A percentile compares a stretch with the other conserved stretches of the same genome.
Evolutionary conservation across 371 early-diverging fungal species (phyloP).

Genomic region (Mucor indicus): DNA sequence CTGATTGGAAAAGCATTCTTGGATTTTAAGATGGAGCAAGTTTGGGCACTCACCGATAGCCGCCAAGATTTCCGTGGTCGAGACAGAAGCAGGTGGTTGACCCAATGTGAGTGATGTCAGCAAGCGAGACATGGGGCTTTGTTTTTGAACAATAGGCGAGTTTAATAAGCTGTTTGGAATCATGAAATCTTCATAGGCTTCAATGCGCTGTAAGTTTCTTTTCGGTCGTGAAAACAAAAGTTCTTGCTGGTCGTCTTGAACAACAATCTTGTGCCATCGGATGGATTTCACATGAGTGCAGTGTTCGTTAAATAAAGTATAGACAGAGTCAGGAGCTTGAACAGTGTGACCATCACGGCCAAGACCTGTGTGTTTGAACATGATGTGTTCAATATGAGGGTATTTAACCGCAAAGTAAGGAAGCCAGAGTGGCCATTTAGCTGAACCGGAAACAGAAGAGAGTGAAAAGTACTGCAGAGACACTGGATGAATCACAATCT

Average conservation of each 20-base stretch:
- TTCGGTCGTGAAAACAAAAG: constrained; percentile 3
- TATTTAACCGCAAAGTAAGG: constrained; percentile 20
- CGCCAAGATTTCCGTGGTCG: constrained; percentile 2
- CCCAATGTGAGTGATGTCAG: constrained; percentile 15
- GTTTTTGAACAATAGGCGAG: constrained; percentile 5
- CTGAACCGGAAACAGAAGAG: constrained; percentile 10
- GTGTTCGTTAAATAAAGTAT: background rate
- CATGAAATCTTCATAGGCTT: constrained; percentile 14
- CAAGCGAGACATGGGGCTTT: background rate
- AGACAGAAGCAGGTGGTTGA: constrained; percentile 7
- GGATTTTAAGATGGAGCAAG: constrained; percentile 8
- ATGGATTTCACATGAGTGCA: constrained; percentile 9
- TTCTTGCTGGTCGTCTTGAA: constrained; percentile 9
- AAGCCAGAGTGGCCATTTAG: constrained; percentile 18
- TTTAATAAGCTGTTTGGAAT: background rate
- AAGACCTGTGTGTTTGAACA: constrained; percentile 14
- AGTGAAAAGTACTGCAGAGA: constrained; percentile 7
- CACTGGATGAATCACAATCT: background rate
- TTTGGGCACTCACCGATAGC: constrained; percentile 10
- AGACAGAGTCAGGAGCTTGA: constrained; percentile 1
- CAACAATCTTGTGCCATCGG: constrained; percentile 11
- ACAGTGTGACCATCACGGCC: constrained; percentile 9
- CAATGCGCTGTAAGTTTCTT: background rate
- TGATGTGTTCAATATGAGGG: constrained; percentile 12
- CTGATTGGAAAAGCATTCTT: constrained; percentile 7